Base-by-base conservation (phyloP, 768 basidiomycete species). In the Leccinum ochraceum region DNA sequence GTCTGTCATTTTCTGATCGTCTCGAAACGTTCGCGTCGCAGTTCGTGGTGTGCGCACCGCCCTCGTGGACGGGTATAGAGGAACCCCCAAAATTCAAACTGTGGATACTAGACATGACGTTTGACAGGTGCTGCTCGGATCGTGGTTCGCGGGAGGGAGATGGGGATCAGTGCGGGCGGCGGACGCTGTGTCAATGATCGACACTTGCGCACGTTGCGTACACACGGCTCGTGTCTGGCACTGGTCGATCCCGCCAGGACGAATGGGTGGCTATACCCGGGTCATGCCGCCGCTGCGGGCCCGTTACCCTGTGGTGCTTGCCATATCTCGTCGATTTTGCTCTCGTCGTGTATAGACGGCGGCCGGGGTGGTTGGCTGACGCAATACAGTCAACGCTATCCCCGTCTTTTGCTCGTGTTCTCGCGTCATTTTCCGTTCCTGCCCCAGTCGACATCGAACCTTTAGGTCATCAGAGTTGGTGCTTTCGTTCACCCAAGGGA, bases 141-240 rank as follows among this genome's bases (percentile, higher is more conserved):
- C 9, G 6, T 17, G 37, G 8, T n/a, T 42, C 42, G 42, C 42
- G 42, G 42, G 42, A 44, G 42, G 5, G 26, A 54, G 24, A 49
- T 28, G 22, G 36, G 49, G 24, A 53, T 24, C 34, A 34, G 30
- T 30, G 7, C 22, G 46, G 16, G 44, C 30, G 6, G 44, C 11
- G 57, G 46, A 48, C 22, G 20, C 22, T 24, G 46, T 48, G 46
- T 24, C 42, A 44, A 44, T 48, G 20, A 59, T 65, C 64, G 44
- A 60, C 58, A 37, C n/a, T 44, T 44, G 42, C 42, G 42, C 42
- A 34, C 56, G 20, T 39, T n/a, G 53, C 42, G 36, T 14, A 44
- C n/a, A 44, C n/a, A 34, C 17, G 46, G 6, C 20, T 7, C 22
- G 1, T 16, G 22, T 36, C 42, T 42, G 42, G 8, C 16, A 42